Evolutionary conservation across 257 asterid genomes (phyloP), one percentile per base, ranked within the genome.

Genomic region (Oldenlandia corymbosa): DNA sequence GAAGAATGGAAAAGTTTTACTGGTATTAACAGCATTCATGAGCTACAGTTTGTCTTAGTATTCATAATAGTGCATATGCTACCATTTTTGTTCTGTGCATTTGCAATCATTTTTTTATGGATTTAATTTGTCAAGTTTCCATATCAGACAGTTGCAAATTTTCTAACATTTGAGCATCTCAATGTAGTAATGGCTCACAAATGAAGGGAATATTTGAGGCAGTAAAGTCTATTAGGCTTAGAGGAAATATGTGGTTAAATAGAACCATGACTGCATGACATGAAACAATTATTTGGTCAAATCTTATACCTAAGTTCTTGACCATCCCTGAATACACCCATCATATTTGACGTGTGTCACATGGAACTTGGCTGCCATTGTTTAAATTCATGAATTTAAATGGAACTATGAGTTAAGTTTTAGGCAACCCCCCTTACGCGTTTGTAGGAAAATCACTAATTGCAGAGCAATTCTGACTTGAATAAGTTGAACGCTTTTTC

Each of bases 1-100:
- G 98, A 73, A 91, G 98, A 81, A 91, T 91, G 98, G 98, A 91
- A 26, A 91, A 91, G 76, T 88, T 91, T 69, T 88, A 83, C 77
- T 88, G 97, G 98, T 88, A 80, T 23, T 31, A 56, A 1, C 27
- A 36, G 4, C 8, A 20, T n/a, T 57, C 36, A 24, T 43, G 30
- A 31, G 41, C 27, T 27, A 37, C 30, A 57, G 12, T 42, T 18
- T 30, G n/a, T 16, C 13, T 58, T 0, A 18, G 10, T 56, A 16
- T 18, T 62, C 10, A 10, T 43, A 18, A 31, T 28, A 20, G 1
- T 23, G 27, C 27, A 5, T n/a, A 1, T n/a, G 13, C 14, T 23
- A 47, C 0, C n/a, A 20, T 58, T 13, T 37, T 37, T 5, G 4
- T 41, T 24, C 4, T 1, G 36, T 42, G 6, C 46, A 7, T 13